A percentile compares a stretch with the other conserved stretches of the same genome.
Evolutionary conservation across 352 stramenopile genomes (phyloP).

Genomic region (Achlya hypogyna): DNA sequence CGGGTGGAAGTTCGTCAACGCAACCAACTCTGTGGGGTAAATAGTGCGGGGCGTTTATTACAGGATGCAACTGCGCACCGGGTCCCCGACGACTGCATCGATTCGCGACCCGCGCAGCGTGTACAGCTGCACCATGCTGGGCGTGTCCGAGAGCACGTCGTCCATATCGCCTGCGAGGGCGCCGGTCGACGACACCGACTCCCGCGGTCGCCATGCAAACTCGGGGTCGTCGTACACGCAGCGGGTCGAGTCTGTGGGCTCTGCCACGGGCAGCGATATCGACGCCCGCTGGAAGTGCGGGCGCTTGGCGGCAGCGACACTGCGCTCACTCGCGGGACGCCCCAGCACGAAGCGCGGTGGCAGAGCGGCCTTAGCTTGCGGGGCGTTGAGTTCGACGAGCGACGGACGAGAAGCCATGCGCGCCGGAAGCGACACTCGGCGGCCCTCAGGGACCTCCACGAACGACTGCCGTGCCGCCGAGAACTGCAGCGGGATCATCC

Average conservation of each 20-base stretch:
- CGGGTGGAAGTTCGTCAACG: background rate
- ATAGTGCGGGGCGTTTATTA: background rate
- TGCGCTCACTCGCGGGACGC: background rate
- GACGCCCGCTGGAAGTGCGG: background rate
- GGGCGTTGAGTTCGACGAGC: background rate
- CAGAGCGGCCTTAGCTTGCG: background rate
- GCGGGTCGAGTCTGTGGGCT: background rate
- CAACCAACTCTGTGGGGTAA: too few species aligned
- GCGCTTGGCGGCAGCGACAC: background rate
- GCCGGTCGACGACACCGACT: background rate
- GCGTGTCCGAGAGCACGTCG: background rate
- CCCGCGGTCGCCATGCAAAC: background rate
- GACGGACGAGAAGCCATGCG: background rate
- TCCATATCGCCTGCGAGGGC: background rate
- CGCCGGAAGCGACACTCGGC: background rate
- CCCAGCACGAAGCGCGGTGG: background rate
- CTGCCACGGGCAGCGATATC: background rate
- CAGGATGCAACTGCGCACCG: background rate
- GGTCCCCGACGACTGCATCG: background rate
- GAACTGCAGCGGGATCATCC: background rate
- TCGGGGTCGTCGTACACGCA: constrained; percentile 1
- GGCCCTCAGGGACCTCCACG: background rate
- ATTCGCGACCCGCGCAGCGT: background rate
- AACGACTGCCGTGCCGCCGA: background rate
- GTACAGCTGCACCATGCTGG: background rate